Evolutionary conservation across 1,284 basidiomycete genomes (phyloP).

Genomic region (Sporisorium scitamineum): DNA sequence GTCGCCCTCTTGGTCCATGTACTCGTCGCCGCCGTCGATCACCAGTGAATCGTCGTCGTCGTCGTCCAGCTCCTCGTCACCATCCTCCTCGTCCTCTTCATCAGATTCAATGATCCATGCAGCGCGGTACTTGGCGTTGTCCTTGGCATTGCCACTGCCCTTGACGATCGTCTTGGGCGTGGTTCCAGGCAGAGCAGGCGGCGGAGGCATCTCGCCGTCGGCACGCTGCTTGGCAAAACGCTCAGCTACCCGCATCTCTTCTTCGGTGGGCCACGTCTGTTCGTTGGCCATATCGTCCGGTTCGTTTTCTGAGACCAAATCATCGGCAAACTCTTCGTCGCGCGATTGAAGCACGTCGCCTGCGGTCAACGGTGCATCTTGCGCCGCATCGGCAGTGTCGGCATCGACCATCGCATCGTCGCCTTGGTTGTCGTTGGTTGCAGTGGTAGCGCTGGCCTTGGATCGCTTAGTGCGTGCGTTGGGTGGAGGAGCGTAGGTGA

Average conservation of each 20-base stretch:
- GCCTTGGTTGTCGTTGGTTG: slow-evolving; percentile 15
- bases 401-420: slow-evolving; percentile 26
- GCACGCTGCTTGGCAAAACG: slow-evolving; percentile 29
- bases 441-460: slow-evolving; percentile 37
- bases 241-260: slow-evolving; percentile 78
- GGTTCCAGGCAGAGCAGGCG: slow-evolving; percentile 70
- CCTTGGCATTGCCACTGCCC: slow-evolving; percentile 68
- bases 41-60: slow-evolving; percentile 83
- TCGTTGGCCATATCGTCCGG: slow-evolving; percentile 91
- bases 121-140: slow-evolving; percentile 62
- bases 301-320: slow-evolving; percentile 86
- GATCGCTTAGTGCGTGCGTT: slow-evolving; percentile 36
- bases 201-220: slow-evolving; percentile 48
- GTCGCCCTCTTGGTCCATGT: slow-evolving; percentile 75
- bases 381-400: slow-evolving; percentile 55
- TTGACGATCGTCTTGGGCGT: slow-evolving; percentile 64
- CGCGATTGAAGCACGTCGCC: slow-evolving; percentile 75
- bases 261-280: slow-evolving; percentile 98
- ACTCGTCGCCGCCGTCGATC: slow-evolving; percentile 79
- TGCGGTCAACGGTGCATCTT: slow-evolving; percentile 67
- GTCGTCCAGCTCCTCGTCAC: slow-evolving; percentile 79
- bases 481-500: slow-evolving; percentile 69
- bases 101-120: slow-evolving; percentile 67
- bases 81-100: slow-evolving; percentile 58
- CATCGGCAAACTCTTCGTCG: slow-evolving; percentile 80